Evolutionary conservation across 2,329 filamentous ascomycete genomes (phyloP).

Genomic region (Clathrospora elynae): DNA sequence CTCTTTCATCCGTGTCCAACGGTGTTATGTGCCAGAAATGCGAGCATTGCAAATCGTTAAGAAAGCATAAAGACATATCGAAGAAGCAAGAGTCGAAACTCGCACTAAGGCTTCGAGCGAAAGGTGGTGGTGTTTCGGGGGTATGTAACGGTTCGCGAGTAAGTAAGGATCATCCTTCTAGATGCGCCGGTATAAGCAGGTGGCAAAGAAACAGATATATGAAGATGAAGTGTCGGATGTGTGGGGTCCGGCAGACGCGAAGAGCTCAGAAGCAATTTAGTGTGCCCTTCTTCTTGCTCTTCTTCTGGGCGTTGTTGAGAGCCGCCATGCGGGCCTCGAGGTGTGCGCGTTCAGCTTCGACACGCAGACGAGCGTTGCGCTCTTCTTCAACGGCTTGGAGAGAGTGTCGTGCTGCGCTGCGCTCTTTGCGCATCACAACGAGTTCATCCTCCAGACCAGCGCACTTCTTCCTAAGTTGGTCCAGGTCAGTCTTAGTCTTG

Average conservation of each 20-base stretch:
- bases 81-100: constrained; percentile 16
- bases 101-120: constrained; percentile 5
- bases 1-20: constrained; percentile 9
- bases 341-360: constrained; percentile 85
- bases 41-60: constrained; percentile 29
- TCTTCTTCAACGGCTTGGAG: constrained; percentile 96
- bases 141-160: constrained; percentile 32
- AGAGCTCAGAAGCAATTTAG: constrained; percentile 88
- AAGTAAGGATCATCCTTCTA: constrained; percentile 33
- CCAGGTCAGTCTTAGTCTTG: constrained; percentile 88
- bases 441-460: constrained; percentile 73
- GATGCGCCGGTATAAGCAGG: constrained; percentile 29
- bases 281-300: constrained; percentile 92
- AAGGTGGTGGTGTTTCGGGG: constrained; percentile 23
- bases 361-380: constrained; percentile 86
- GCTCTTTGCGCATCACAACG: constrained; percentile 65
- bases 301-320: constrained; percentile 85
- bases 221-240: constrained; percentile 18
- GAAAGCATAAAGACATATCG: constrained; percentile 32
- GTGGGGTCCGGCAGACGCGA: too few species aligned
- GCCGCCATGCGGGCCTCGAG: constrained; percentile 80
- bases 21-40: constrained; percentile 18
- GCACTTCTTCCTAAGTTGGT: constrained; percentile 88
- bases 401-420: constrained; percentile 63
- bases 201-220: constrained; percentile 29